Conservation (phyloP, 768 basidiomycete species). For the Macrolepiota dolichaula region DNA sequence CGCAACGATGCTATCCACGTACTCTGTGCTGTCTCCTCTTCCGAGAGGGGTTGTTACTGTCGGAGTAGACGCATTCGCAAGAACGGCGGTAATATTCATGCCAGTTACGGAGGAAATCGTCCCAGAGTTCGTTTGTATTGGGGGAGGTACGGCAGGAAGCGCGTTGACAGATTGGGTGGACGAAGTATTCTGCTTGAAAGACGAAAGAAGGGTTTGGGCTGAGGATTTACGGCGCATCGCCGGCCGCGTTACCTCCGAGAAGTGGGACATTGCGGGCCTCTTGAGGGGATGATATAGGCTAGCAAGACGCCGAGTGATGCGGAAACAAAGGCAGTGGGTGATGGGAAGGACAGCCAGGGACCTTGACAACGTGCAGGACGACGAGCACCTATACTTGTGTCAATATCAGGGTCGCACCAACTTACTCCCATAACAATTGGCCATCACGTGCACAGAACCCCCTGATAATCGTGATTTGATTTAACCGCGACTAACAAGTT, state of each 20-base stretch:
- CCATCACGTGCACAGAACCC: constrained; percentile 4
- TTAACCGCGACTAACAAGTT: not conserved
- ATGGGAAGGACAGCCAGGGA: not conserved
- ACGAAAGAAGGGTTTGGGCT: constrained; percentile 76
- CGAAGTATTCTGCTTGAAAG: constrained; percentile 52
- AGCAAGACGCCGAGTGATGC: not conserved
- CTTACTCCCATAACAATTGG: not conserved
- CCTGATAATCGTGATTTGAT: constrained; percentile 11
- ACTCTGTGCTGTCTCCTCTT: constrained; percentile 61
- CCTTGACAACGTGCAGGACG: constrained; percentile 10
- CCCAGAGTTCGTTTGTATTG: constrained; percentile 26
- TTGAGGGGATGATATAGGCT: not conserved
- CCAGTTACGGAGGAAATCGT: constrained; percentile 22
- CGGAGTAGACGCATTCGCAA: constrained; percentile 36
- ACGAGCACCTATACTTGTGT: constrained; percentile 11
- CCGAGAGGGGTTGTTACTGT: constrained; percentile 36
- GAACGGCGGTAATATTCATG: constrained; percentile 32
- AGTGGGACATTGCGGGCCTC: constrained; percentile 33
- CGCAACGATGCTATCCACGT: constrained; percentile 39
- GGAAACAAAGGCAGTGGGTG: not conserved
- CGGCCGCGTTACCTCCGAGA: constrained; percentile 43
- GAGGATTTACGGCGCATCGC: constrained; percentile 82
- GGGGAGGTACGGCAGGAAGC: constrained; percentile 29
- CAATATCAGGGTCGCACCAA: constrained; percentile 4
- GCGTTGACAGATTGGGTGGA: constrained; percentile 26